A percentile compares a stretch with the other conserved stretches of the same genome.
phyloP scores from a whole-genome alignment of 2,329 filamentous ascomycete species.

The Pseudogymnoascus sp. region DNA sequence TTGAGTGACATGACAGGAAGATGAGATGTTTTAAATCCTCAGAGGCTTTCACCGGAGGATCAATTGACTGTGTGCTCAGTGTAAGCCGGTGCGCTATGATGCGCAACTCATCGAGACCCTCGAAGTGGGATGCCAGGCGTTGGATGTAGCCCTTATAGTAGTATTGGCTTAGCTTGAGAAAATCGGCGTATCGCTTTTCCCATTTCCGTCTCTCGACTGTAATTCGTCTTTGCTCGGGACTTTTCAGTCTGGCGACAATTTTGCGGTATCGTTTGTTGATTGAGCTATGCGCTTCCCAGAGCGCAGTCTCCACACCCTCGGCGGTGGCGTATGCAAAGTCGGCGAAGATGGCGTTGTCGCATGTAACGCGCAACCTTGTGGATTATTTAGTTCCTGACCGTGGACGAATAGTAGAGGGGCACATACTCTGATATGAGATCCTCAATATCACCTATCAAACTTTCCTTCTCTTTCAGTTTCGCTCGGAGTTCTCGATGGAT shows the following conservation, averaged over 20 bases:
- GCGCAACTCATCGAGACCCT: constrained; percentile 23
- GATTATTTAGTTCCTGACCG: neutral
- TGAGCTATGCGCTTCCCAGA: constrained; percentile 74
- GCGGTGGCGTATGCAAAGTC: constrained; percentile 61
- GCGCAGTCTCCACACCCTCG: constrained; percentile 57
- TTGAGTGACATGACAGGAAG: constrained; percentile 69
- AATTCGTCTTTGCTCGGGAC: constrained; percentile 37
- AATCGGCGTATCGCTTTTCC: constrained; percentile 73
- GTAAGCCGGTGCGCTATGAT: constrained; percentile 27
- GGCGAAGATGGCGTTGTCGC: constrained; percentile 63
- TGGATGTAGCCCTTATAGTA: constrained; percentile 87
- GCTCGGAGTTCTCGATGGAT: constrained; percentile 42
- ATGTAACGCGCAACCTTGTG: constrained; percentile 42
- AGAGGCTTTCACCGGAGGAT: constrained; percentile 20
- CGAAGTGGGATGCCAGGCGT: constrained; percentile 58
- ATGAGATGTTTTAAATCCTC: constrained; percentile 38
- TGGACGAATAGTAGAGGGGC: neutral
- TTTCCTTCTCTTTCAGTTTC: constrained; percentile 42
- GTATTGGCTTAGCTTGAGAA: constrained; percentile 78
- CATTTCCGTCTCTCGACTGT: constrained; percentile 65
- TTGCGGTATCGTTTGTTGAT: constrained; percentile 75
- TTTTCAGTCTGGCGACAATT: constrained; percentile 50
- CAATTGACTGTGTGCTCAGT: constrained; percentile 22
- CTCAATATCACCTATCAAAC: constrained; percentile 42
- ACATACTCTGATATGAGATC: constrained; percentile 26